Evolutionary conservation across 2,329 filamentous ascomycete species (phyloP).

Genomic region (Aspergillus ochraceus): DNA sequence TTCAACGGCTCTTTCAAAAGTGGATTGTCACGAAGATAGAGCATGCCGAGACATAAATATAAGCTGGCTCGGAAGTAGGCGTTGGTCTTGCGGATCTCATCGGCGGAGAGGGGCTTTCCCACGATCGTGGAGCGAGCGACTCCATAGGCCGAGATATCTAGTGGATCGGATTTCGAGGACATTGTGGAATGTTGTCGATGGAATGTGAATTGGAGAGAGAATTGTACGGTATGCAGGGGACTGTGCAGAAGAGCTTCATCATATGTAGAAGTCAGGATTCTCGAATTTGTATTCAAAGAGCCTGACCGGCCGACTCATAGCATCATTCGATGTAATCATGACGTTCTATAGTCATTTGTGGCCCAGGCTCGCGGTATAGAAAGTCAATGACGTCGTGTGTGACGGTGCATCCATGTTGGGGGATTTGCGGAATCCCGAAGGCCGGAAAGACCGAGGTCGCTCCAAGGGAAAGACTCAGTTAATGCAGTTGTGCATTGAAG

Average conservation of each 20-base stretch:
- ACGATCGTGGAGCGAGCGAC: constrained; percentile 64
- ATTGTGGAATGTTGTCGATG: not conserved
- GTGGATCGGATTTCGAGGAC: not conserved
- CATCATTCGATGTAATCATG: not conserved
- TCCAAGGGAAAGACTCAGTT: too few species aligned
- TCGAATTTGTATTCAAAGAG: too few species aligned
- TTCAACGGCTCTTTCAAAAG: constrained; percentile 69
- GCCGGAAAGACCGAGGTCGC: too few species aligned
- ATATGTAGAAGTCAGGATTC: too few species aligned
- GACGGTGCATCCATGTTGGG: not conserved
- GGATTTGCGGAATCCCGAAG: too few species aligned
- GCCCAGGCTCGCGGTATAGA: not conserved
- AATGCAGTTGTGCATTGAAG: too few species aligned
- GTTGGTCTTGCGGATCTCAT: constrained; percentile 68
- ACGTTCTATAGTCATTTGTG: not conserved
- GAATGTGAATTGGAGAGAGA: not conserved
- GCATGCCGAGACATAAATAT: constrained; percentile 77
- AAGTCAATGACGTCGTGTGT: not conserved
- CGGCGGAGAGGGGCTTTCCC: constrained; percentile 61
- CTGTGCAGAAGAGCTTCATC: too few species aligned
- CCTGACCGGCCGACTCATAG: too few species aligned
- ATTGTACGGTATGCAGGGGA: too few species aligned
- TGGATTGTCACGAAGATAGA: constrained; percentile 73
- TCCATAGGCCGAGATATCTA: constrained; percentile 64
- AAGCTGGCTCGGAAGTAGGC: constrained; percentile 73